Evolutionary conservation across 257 asterid genomes (phyloP).

Genomic region (Salvia miltiorrhiza): DNA sequence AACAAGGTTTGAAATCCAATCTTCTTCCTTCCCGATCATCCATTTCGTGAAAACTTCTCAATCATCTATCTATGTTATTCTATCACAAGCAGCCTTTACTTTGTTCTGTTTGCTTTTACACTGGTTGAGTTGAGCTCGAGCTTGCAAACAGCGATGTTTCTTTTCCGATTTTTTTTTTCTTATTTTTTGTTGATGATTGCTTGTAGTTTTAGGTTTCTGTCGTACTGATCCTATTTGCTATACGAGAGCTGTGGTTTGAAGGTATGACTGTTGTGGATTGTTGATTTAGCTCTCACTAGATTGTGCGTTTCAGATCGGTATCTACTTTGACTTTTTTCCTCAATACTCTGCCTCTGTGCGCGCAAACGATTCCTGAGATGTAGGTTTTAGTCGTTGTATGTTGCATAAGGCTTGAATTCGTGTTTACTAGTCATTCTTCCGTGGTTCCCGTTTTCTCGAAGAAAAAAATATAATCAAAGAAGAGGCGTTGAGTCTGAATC

Average conservation of each 20-base stretch:
- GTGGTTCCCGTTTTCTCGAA: neutral
- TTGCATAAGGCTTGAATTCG: neutral
- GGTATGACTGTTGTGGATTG: conserved; percentile 1
- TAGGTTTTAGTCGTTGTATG: neutral
- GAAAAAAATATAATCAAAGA: neutral
- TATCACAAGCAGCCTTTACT: neutral
- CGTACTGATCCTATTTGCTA: neutral
- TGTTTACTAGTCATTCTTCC: neutral
- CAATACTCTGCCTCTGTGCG: neutral
- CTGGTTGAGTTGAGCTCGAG: neutral
- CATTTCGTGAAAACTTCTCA: conserved; percentile 8
- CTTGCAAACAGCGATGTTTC: neutral
- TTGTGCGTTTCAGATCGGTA: neutral
- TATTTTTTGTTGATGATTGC: neutral
- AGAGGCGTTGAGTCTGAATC: neutral
- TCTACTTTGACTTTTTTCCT: neutral
- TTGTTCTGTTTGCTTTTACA: neutral
- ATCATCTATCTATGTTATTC: conserved; percentile 9
- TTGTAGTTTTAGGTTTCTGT: neutral
- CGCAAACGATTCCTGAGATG: neutral
- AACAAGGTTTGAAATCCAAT: conserved; percentile 20
- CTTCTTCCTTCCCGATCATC: conserved; percentile 8
- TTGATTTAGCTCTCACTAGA: neutral
- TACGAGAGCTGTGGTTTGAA: neutral
- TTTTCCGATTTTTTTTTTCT: too few relatives aligned